Evolutionary conservation across 1,139 yeast genomes (phyloP).

Genomic region (Hyphopichia fennica): DNA sequence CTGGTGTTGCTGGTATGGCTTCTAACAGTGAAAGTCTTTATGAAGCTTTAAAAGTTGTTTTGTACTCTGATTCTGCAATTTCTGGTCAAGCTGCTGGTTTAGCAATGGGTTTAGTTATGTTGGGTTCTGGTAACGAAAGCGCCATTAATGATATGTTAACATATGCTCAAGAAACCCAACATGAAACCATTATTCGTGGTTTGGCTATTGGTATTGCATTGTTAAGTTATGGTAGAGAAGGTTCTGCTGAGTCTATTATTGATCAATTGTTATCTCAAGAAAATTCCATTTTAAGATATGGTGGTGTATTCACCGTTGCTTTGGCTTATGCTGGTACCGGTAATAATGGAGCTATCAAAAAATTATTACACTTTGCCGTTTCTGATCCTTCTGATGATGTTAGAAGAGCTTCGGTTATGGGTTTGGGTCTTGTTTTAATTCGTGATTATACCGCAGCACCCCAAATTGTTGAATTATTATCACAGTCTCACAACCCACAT

Average conservation of each 20-base stretch:
- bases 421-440: slow-evolving; percentile 88
- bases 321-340: slow-evolving; percentile 98
- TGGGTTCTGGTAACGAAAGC: slow-evolving; percentile 81
- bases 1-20: slow-evolving; percentile 98
- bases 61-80: slow-evolving; percentile 88
- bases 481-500: slow-evolving; percentile 96
- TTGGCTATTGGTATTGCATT: slow-evolving; percentile 87
- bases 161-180: slow-evolving; percentile 94
- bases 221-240: slow-evolving; percentile 83
- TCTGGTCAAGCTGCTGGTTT: slow-evolving; percentile 97
- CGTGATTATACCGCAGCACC: slow-evolving; percentile 95
- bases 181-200: slow-evolving; percentile 92
- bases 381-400: slow-evolving; percentile 97
- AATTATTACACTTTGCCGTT: slow-evolving; percentile 87
- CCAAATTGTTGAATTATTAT: slow-evolving; percentile 85
- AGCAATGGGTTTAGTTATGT: slow-evolving; percentile 94
- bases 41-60: slow-evolving; percentile 79
- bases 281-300: slow-evolving; percentile 85
- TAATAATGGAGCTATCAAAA: slow-evolving; percentile 80
- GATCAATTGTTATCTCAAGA: slow-evolving; percentile 70
- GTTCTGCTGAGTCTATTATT: slow-evolving; percentile 72
- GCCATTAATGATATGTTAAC: slow-evolving; percentile 83
- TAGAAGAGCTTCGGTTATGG: slow-evolving; percentile 92
- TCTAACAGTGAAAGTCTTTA: slow-evolving; percentile 72
- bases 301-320: slow-evolving; percentile 93